phyloP scores from a whole-genome alignment of 306 rosid species.

The Calophaca sinica region DNA sequence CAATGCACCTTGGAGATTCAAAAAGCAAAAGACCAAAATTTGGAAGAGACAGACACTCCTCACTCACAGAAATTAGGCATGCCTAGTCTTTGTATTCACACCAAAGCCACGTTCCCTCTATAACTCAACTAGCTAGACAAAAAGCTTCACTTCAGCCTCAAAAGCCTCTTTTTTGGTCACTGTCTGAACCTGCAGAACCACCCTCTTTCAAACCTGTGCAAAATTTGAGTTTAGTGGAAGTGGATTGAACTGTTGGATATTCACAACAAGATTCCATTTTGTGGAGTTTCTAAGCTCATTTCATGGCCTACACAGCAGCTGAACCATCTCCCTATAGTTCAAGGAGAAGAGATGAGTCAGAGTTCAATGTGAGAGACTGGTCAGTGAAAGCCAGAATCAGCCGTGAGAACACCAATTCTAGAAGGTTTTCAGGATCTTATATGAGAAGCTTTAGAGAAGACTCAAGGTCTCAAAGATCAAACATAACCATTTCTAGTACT shows the following conservation, averaged over 20 bases:
- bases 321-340: conserved; percentile 61
- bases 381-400: conserved; percentile 58
- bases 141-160: conserved; percentile 27
- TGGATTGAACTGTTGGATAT: not conserved
- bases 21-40: conserved; percentile 45
- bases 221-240: conserved; percentile 34
- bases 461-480: conserved; percentile 87
- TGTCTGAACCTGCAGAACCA: not conserved
- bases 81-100: conserved; percentile 14
- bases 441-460: conserved; percentile 93
- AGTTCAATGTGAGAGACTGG: conserved; percentile 84
- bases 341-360: conserved; percentile 67
- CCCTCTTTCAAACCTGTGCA: conserved; percentile 39
- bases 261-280: not conserved
- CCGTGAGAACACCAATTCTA: conserved; percentile 65
- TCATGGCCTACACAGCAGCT: conserved; percentile 57
- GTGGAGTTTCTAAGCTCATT: conserved; percentile 28
- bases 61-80: conserved; percentile 29
- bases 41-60: conserved; percentile 34
- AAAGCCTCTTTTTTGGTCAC: conserved; percentile 35
- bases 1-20: conserved; percentile 39
- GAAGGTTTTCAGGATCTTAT: conserved; percentile 85
- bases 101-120: conserved; percentile 42
- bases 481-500: conserved; percentile 80
- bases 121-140: conserved; percentile 33